Evolutionary conservation across 108 stramenopile genomes (phyloP).

Genomic region (Skeletonema potamos): DNA sequence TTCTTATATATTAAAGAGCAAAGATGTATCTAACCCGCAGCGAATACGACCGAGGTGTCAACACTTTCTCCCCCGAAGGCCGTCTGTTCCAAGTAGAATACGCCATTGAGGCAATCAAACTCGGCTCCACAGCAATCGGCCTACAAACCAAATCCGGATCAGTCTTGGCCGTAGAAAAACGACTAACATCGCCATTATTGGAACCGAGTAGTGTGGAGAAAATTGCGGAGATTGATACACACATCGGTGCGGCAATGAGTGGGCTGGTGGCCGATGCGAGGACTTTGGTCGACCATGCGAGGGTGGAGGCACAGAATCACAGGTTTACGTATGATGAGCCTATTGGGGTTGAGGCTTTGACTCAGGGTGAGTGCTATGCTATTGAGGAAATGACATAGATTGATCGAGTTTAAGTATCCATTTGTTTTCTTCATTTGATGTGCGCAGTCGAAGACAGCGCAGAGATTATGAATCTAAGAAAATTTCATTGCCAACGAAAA

Average conservation of each 20-base stretch:
- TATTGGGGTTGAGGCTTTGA: conserved; percentile 97
- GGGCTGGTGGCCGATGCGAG: conserved; percentile 97
- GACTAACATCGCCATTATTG: conserved; percentile 91
- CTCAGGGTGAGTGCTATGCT: conserved; percentile 92
- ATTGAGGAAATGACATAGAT: no score
- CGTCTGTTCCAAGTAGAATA: conserved; percentile 99
- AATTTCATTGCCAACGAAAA: no score
- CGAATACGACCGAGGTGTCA: conserved; percentile 99
- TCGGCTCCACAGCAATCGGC: conserved; percentile 98
- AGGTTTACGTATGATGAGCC: conserved; percentile 98
- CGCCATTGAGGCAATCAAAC: conserved; percentile 97
- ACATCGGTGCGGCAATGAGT: conserved; percentile 98
- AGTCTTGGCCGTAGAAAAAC: conserved; percentile 98
- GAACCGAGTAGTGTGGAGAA: conserved; percentile 96
- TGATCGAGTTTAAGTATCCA: no score
- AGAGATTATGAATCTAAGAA: no score
- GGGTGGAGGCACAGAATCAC: conserved; percentile 99
- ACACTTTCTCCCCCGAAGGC: conserved; percentile 99
- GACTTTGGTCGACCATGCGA: conserved; percentile 98
- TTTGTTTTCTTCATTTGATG: no score
- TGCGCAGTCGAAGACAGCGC: no score
- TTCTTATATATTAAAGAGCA: background rate
- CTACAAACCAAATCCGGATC: conserved; percentile 94
- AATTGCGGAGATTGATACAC: conserved; percentile 97
- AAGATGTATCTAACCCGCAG: conserved; percentile 93